Base-by-base conservation (phyloP, 1,284 basidiomycete genomes). In the Sporisorium graminicola region DNA sequence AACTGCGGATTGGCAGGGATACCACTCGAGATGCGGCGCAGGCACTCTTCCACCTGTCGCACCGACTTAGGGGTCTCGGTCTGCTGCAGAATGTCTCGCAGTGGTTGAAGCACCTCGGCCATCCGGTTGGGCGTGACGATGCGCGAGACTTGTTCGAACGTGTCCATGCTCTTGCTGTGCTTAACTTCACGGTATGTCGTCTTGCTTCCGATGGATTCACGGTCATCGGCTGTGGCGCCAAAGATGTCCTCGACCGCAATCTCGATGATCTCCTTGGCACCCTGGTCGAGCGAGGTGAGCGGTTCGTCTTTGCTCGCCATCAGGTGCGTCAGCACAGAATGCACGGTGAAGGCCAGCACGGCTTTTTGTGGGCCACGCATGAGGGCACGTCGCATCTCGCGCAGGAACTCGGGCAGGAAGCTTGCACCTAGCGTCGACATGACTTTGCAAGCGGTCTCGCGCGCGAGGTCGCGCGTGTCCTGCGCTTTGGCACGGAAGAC, bases 221-320 rank as follows among this genome's bases (percentile, higher is more conserved):
- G 92, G 82, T 98, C 94, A 85, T 94, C 94, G 12, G 93, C 93
- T 0, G 94, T 95, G 81, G 94, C 91, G 16, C 96, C 96, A 83
- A 98, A 98, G 58, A 98, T 90, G 63, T 98, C 96, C 82, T 98
- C 96, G 0, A 93, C 91, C 2, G 94, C 91, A 37, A 98, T 88
- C 80, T 93, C 90, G 50, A 95, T 91, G 69, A 92, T 92, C 20
- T 89, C 89, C 79, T 97, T 94, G 0, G 98, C 89, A 46, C 88
- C 89, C 52, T 87, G 85, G 81, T 94, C 93, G 51, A 84, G 64
- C 26, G 58, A 55, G 0, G 81, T 77, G 58, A 65, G 85, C 0
- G 94, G 95, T 55, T 94, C 89, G 42, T 72, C 63, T 42, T 66
- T 66, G 59, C 65, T 74, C 37, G 64, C 68, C 74, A 78, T 79